Percentiles rank a stretch among this genome's conserved stretches.
Conservation (phyloP, 1,284 basidiomycete genomes). For the Ganoderma resinaceum region DNA sequence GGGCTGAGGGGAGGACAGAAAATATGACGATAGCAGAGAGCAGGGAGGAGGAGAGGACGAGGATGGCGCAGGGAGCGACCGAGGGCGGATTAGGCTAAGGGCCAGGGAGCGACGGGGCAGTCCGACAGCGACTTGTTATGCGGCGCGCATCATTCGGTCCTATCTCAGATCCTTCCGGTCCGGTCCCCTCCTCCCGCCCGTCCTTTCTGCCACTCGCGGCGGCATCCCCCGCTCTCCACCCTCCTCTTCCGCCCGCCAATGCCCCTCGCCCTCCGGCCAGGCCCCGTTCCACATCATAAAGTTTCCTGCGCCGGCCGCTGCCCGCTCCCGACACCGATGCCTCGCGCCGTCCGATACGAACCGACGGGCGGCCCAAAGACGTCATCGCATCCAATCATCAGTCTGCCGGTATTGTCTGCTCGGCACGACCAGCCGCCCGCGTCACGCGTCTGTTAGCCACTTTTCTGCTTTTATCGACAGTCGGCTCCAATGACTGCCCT, state of each 20-base stretch:
- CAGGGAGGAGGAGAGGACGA: conserved; percentile 22
- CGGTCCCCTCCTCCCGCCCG: conserved; percentile 24
- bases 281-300: not conserved
- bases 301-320: conserved; percentile 7
- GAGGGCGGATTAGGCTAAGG: conserved; percentile 17
- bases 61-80: conserved; percentile 8
- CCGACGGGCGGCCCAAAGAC: conserved; percentile 16
- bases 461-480: not conserved
- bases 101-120: conserved; percentile 20
- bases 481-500: not conserved
- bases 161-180: conserved; percentile 29
- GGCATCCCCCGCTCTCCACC: conserved; percentile 4
- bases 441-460: conserved; percentile 1
- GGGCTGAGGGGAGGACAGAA: conserved; percentile 23
- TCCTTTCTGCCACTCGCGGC: conserved; percentile 17
- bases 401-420: conserved; percentile 1
- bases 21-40: conserved; percentile 21
- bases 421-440: conserved; percentile 26
- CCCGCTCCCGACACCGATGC: conserved; percentile 2
- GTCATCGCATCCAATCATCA: conserved; percentile 23
- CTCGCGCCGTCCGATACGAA: not conserved
- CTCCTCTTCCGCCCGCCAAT: conserved; percentile 9
- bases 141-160: conserved; percentile 32
- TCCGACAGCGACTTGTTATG: conserved; percentile 32
- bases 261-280: not conserved